phyloP scores from a whole-genome alignment of 768 basidiomycete species.

The Sarcodon aspratus region DNA sequence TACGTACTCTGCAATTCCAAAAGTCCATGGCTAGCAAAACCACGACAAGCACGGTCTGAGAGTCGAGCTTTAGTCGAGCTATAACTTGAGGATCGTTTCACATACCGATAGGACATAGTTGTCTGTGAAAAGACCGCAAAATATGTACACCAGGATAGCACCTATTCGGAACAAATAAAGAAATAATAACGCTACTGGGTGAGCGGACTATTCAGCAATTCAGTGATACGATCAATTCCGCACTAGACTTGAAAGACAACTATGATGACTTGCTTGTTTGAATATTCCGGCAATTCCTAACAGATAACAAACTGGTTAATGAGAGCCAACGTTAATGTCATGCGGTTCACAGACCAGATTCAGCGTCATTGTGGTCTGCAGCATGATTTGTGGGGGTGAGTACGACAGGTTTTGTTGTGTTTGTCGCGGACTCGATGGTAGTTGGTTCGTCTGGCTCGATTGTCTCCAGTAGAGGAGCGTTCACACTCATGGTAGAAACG shows the following conservation, averaged over 20 bases:
- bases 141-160: constrained; percentile 85
- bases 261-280: constrained; percentile 41
- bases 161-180: constrained; percentile 81
- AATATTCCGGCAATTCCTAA: constrained; percentile 57
- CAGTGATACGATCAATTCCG: not conserved
- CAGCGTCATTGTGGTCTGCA: constrained; percentile 49
- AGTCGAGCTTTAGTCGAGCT: not conserved
- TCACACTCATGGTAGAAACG: constrained; percentile 36
- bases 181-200: constrained; percentile 76
- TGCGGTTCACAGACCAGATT: constrained; percentile 44
- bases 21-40: constrained; percentile 95
- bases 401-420: constrained; percentile 31
- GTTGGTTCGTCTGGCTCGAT: constrained; percentile 79
- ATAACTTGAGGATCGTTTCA: not conserved
- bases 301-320: not conserved
- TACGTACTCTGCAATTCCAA: constrained; percentile 88
- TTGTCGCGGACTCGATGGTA: constrained; percentile 15
- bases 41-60: constrained; percentile 81
- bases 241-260: not conserved
- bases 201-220: constrained; percentile 46
- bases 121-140: constrained; percentile 83
- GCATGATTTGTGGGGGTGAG: constrained; percentile 40
- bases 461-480: constrained; percentile 56
- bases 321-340: not conserved
- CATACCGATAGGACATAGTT: constrained; percentile 87